Conservation (phyloP, 352 stramenopile species). For the Blastocystis sp. region DNA sequence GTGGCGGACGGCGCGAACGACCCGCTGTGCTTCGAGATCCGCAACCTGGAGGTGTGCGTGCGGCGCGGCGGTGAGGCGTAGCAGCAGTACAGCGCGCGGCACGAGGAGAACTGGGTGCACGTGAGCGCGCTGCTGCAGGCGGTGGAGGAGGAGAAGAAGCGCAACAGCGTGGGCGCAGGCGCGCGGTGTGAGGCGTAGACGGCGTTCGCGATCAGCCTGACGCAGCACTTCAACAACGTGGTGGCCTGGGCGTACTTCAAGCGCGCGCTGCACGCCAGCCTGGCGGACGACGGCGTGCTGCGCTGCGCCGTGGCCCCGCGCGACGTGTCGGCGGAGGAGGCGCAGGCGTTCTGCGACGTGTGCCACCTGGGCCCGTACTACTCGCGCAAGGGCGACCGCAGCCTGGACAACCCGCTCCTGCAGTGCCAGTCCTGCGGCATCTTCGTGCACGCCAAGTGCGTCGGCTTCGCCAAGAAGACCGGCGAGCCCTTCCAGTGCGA, state of each 20-base stretch:
- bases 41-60: slow-evolving; percentile 1
- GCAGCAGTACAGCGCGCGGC: neutral
- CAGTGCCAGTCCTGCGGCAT: neutral
- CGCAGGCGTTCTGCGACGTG: neutral
- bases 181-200: neutral
- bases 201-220: neutral
- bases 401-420: neutral
- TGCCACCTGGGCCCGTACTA: neutral
- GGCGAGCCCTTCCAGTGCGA: slow-evolving; percentile 31
- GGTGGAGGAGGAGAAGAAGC: neutral
- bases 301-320: neutral
- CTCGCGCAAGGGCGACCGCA: neutral
- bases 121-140: neutral
- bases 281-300: neutral
- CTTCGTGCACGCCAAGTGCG: neutral
- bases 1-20: neutral
- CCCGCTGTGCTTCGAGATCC: slow-evolving; percentile 27
- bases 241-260: neutral
- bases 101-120: neutral
- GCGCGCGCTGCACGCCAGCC: neutral
- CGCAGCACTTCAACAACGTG: neutral
- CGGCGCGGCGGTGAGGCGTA: neutral
- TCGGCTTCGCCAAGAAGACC: neutral
- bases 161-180: neutral
- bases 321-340: neutral